phyloP scores from a whole-genome alignment of 805 yeast species.

The Monosporozyma siamensis region DNA sequence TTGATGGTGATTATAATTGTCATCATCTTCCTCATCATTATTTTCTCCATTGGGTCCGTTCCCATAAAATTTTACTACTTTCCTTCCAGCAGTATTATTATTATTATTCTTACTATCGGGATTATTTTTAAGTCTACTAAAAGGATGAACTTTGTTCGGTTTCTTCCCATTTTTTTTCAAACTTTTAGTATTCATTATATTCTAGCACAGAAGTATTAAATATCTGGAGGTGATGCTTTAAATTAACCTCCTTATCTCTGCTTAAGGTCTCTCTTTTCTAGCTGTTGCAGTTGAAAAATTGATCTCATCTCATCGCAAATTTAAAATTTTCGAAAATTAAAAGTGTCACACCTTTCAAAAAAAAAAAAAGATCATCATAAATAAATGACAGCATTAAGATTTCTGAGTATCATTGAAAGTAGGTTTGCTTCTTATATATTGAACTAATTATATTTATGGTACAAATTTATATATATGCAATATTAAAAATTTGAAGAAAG shows the following conservation, averaged over 20 bases:
- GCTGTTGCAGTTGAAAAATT: not conserved
- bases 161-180: constrained; percentile 3
- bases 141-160: constrained; percentile 10
- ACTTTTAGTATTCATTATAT: constrained; percentile 1
- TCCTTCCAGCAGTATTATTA: constrained; percentile 12
- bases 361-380: not conserved
- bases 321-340: not conserved
- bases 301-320: constrained; percentile 4
- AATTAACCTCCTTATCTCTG: too few relatives aligned
- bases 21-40: constrained; percentile 9
- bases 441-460: too few relatives aligned
- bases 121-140: constrained; percentile 5
- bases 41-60: constrained; percentile 21
- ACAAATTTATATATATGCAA: too few relatives aligned
- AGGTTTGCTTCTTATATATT: too few relatives aligned
- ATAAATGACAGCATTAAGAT: too few relatives aligned
- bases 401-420: too few relatives aligned
- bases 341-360: not conserved
- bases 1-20: constrained; percentile 8
- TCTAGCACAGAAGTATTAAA: not conserved
- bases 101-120: not conserved
- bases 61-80: constrained; percentile 28
- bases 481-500: too few relatives aligned
- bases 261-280: too few relatives aligned
- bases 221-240: too few relatives aligned